Base-by-base conservation (phyloP, 129 eudicot genomes). In the Ambrosia artemisiifolia region DNA sequence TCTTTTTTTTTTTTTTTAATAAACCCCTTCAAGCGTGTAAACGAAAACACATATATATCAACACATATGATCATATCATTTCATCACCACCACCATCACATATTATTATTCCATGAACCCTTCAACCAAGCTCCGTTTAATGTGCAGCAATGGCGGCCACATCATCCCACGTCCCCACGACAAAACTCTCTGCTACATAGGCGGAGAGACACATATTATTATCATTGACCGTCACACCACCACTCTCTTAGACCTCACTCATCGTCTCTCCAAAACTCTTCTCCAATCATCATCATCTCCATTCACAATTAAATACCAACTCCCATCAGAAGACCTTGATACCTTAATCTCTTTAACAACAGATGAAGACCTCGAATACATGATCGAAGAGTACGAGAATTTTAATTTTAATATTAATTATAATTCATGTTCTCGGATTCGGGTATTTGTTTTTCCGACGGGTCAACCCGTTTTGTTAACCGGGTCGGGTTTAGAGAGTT, bases 301-400 rank as follows among this genome's bases (percentile, higher is more conserved):
- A 24, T 89, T 89, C 73, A 63, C 87, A 5, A 79, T 89, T 40
- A 85, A 85, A 5, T 85, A 85, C 70, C 90, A 85, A 69, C 79
- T 85, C 2, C 90, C 90, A 1, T 82, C 81, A 47, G 90, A 85
- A 54, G 90, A 85, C 72, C 83, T 85, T 8, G 90, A 85, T 79
- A 82, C 90, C 13, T 80, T 85, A 64, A 79, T 85, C 44, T 66
- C 84, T 11, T 80, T 85, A 7, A 73, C 84, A 7, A 79, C 84
- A n/a, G 86, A 82, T 51, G 90, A 82, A 35, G 90, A 85, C 11
- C 44, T 40, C 44, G 10, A 40, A 40, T 10, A 40, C 44, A 40
- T 40, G 44, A 40, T 40, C 44, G 95, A 91, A 5, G 97, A 91
- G 61, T 86, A 85, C 65, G 97, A 91, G 49, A 60, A 79, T 28